A percentile compares a stretch with the other conserved stretches of the same genome.
Evolutionary conservation across 2,329 filamentous ascomycete genomes (phyloP).

Genomic region (Podosphaera fusca): DNA sequence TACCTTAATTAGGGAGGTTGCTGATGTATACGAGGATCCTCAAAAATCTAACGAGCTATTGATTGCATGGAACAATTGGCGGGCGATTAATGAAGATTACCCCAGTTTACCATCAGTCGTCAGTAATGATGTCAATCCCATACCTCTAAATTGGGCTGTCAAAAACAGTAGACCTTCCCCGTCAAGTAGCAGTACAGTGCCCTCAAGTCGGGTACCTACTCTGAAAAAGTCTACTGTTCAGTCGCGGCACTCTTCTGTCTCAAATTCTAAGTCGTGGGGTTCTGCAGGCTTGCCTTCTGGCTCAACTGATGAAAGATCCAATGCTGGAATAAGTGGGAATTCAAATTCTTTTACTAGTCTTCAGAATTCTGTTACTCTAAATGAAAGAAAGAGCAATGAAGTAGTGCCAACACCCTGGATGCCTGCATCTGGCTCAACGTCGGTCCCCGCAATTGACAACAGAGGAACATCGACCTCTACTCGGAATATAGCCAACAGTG

Average conservation of each 20-base stretch:
- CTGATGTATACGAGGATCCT: constrained; percentile 76
- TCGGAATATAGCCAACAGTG: not conserved
- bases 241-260: constrained; percentile 36
- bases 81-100: constrained; percentile 88
- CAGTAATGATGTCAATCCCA: constrained; percentile 23
- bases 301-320: constrained; percentile 10
- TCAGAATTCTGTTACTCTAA: constrained; percentile 7
- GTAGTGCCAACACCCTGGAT: constrained; percentile 2
- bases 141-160: constrained; percentile 15
- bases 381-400: constrained; percentile 1
- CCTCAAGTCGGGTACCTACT: constrained; percentile 36
- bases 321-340: constrained; percentile 12
- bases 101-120: constrained; percentile 60
- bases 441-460: constrained; percentile 2
- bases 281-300: constrained; percentile 13
- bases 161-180: constrained; percentile 7
- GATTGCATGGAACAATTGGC: constrained; percentile 85
- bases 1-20: constrained; percentile 73
- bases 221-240: constrained; percentile 47
- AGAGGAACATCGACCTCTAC: constrained; percentile 5
- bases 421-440: not conserved
- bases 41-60: constrained; percentile 49
- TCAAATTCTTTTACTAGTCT: constrained; percentile 24
- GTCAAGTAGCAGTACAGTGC: constrained; percentile 17
- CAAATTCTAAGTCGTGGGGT: constrained; percentile 32